phyloP scores from a whole-genome alignment of 192 early-diverging fungal species.

The Rhizoclosmatium globosum region DNA sequence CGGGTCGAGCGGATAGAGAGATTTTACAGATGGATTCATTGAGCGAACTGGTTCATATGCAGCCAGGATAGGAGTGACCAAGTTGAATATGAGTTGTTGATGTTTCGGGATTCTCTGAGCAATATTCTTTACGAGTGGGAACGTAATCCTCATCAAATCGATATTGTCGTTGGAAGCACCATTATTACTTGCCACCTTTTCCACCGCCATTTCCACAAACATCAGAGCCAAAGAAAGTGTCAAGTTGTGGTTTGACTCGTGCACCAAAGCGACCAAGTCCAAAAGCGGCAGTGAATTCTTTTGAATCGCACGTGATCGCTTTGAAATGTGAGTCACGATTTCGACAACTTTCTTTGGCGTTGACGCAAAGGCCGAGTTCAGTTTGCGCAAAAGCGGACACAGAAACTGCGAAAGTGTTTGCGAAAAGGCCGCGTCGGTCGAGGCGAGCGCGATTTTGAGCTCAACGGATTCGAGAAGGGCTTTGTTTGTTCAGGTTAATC shows the following conservation, averaged over 20 bases:
- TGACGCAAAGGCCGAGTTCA: constrained; percentile 54
- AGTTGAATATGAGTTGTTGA: constrained; percentile 50
- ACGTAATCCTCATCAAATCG: neutral
- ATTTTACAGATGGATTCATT: constrained; percentile 7
- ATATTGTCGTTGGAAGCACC: no score
- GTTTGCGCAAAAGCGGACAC: constrained; percentile 73
- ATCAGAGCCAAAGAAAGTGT: constrained; percentile 84
- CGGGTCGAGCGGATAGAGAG: constrained; percentile 49
- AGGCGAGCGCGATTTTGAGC: constrained; percentile 75
- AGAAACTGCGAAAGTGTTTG: constrained; percentile 68
- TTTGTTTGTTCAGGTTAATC: no score
- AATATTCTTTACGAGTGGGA: constrained; percentile 39
- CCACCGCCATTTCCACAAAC: constrained; percentile 84
- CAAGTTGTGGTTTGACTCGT: constrained; percentile 46
- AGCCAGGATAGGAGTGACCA: constrained; percentile 38
- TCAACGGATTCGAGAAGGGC: constrained; percentile 66
- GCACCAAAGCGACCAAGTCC: constrained; percentile 54
- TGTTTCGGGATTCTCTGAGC: constrained; percentile 63
- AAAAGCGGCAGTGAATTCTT: constrained; percentile 73
- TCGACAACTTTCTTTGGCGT: constrained; percentile 72
- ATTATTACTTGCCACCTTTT: neutral
- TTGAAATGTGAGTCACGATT: constrained; percentile 85
- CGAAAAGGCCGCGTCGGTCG: constrained; percentile 74
- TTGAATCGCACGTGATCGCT: constrained; percentile 75
- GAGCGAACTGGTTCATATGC: constrained; percentile 17